These are phyloP conservation scores for Colletotrichum orbiculare DNA, from an alignment of 2,329 filamentous ascomycete species.

Conservation along the genomic window DNA sequence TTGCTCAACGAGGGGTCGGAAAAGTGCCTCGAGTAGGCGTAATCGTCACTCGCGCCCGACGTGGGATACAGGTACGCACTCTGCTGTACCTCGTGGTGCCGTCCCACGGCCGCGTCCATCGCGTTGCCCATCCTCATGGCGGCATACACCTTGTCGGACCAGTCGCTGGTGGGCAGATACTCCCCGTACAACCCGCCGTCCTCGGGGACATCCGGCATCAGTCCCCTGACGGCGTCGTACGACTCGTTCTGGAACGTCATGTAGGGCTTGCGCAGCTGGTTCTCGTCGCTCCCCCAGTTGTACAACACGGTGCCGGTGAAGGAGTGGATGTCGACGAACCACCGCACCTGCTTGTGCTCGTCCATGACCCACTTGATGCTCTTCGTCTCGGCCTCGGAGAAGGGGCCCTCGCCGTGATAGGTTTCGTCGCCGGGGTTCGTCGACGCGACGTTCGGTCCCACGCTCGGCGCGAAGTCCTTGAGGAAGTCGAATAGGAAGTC, in stretches of 20 bases:
- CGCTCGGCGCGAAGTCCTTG: constrained; percentile 53
- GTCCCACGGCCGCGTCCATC: constrained; percentile 53
- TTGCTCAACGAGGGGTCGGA: constrained; percentile 47
- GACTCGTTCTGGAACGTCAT: constrained; percentile 65
- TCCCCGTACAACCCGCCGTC: constrained; percentile 54
- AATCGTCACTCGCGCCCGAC: constrained; percentile 58
- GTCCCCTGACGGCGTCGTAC: constrained; percentile 63
- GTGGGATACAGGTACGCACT: constrained; percentile 57
- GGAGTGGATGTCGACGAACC: constrained; percentile 70
- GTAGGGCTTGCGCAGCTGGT: constrained; percentile 55
- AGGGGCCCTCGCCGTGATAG: constrained; percentile 62
- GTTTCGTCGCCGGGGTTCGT: constrained; percentile 56
- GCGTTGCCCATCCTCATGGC: constrained; percentile 48
- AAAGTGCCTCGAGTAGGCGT: constrained; percentile 58
- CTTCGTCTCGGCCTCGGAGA: constrained; percentile 67
- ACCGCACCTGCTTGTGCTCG: constrained; percentile 60
- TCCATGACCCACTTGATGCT: constrained; percentile 65
- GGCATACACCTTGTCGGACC: constrained; percentile 44
- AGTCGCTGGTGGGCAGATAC: constrained; percentile 54
- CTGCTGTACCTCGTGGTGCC: constrained; percentile 52
- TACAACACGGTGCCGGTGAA: constrained; percentile 59
- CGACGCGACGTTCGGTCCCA: constrained; percentile 53
- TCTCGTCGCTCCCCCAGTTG: constrained; percentile 66
- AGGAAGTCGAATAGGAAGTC: constrained; percentile 67
- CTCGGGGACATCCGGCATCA: constrained; percentile 50